Percentiles rank a stretch among this genome's conserved stretches.
Conservation (phyloP, 75 land plant genomes). For the Ceratopteris richardii region DNA sequence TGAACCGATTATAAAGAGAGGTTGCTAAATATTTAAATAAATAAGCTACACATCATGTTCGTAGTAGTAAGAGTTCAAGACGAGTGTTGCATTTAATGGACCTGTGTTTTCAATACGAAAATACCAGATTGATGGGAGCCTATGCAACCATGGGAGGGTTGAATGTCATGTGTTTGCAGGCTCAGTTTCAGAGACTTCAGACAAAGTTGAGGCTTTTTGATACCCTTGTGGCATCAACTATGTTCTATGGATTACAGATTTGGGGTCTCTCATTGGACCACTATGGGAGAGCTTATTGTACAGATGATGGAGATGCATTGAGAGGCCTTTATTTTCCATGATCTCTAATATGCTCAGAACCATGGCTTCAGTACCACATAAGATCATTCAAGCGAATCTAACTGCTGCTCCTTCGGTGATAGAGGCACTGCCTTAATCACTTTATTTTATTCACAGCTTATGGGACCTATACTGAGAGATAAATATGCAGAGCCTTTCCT, state of each 20-base stretch:
- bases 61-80: too few relatives aligned
- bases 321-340: constrained; percentile 1
- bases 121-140: too few relatives aligned
- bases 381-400: neutral
- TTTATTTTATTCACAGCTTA: neutral
- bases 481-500: neutral
- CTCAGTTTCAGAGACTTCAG: neutral
- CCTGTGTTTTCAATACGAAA: too few relatives aligned
- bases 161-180: constrained; percentile 1
- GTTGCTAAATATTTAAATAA: too few relatives aligned
- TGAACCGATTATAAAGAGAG: too few relatives aligned
- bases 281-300: neutral
- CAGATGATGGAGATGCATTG: neutral
- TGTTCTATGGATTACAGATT: neutral
- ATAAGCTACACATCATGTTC: too few relatives aligned
- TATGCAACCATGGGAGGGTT: too few relatives aligned
- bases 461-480: neutral
- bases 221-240: neutral
- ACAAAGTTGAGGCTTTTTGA: constrained; percentile 1
- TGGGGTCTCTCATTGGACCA: too few relatives aligned
- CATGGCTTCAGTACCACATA: constrained; percentile 1
- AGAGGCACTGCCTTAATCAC: neutral
- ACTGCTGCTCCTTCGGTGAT: neutral
- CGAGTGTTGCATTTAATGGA: too few relatives aligned
- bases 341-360: neutral